A percentile compares a stretch with the other conserved stretches of the same genome.
Conservation (phyloP, 768 basidiomycete genomes). For the Calocybe cyanea region DNA sequence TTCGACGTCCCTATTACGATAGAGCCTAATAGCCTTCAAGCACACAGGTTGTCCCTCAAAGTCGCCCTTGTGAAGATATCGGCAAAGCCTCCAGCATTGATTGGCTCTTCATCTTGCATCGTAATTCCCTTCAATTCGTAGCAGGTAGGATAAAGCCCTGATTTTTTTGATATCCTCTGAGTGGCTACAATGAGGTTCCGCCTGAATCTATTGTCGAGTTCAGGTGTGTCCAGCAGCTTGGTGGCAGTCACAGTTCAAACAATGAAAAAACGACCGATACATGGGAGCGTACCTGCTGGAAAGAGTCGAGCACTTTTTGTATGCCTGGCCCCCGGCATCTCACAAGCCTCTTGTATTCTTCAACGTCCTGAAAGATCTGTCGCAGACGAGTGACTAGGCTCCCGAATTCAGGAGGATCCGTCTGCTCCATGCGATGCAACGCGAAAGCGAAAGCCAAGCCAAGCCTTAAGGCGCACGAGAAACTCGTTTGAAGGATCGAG, state of each 20-base stretch:
- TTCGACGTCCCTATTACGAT: background rate
- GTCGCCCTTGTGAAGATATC: background rate
- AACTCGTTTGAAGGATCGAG: too few species aligned
- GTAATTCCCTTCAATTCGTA: background rate
- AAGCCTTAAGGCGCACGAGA: too few species aligned
- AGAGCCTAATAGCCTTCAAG: background rate
- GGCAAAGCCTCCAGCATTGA: constrained; percentile 1
- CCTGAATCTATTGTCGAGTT: background rate
- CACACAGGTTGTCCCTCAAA: background rate
- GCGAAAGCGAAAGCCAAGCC: too few species aligned
- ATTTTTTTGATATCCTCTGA: too few species aligned
- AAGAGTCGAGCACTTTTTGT: background rate
- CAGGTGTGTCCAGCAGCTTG: background rate
- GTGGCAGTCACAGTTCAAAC: background rate
- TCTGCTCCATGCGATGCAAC: too few species aligned
- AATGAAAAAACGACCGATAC: background rate
- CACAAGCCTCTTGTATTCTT: background rate
- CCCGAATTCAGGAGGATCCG: too few species aligned
- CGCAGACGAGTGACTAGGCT: background rate
- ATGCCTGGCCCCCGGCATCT: background rate
- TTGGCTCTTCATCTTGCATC: background rate
- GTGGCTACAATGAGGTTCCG: background rate
- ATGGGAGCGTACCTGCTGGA: background rate
- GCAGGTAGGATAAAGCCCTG: background rate
- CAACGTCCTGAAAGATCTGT: background rate